A percentile compares a stretch with the other conserved stretches of the same genome.
These are phyloP conservation scores for Nakazawaea laoshanensis DNA, from an alignment of 805 yeast genomes.

Conservation along the genomic window DNA sequence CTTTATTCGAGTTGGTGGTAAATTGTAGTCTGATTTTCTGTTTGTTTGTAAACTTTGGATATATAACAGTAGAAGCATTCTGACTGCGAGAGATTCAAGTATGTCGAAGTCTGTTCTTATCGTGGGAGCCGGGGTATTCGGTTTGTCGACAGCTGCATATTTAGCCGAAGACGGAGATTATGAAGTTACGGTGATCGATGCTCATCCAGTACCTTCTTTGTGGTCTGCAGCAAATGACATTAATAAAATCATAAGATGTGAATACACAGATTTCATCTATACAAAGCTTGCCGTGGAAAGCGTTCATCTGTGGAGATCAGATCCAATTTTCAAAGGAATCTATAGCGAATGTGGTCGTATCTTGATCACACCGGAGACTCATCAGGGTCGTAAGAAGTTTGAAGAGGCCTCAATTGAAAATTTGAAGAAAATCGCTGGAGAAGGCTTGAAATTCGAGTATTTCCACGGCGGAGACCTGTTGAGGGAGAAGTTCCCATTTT, in stretches of 20 bases:
- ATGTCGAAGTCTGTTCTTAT: slow-evolving; percentile 15
- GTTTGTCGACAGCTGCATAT: slow-evolving; percentile 34
- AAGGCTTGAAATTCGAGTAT: slow-evolving; percentile 20
- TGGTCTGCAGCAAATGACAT: slow-evolving; percentile 39
- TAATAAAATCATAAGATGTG: slow-evolving; percentile 41
- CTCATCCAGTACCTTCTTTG: slow-evolving; percentile 32
- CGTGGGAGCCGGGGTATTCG: slow-evolving; percentile 36
- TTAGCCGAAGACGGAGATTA: slow-evolving; percentile 21
- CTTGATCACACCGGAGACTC: slow-evolving; percentile 25
- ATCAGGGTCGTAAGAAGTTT: slow-evolving; percentile 26
- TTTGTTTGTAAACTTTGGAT: no score
- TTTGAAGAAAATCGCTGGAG: slow-evolving; percentile 19
- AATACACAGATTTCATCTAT: slow-evolving; percentile 34
- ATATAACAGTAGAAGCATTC: no score
- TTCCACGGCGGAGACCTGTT: slow-evolving; percentile 23
- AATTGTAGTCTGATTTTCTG: no score
- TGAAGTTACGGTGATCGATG: slow-evolving; percentile 29
- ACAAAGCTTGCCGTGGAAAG: slow-evolving; percentile 38
- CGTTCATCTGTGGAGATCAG: slow-evolving; percentile 26
- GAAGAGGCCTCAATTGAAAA: slow-evolving; percentile 28
- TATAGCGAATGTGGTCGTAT: slow-evolving; percentile 35
- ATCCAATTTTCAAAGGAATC: slow-evolving; percentile 23
- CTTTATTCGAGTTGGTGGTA: no score
- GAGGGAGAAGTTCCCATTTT: slow-evolving; percentile 15
- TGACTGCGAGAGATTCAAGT: slow-evolving; percentile 12